Conservation (phyloP, 2,329 filamentous ascomycete genomes). For the Alternaria sp. region DNA sequence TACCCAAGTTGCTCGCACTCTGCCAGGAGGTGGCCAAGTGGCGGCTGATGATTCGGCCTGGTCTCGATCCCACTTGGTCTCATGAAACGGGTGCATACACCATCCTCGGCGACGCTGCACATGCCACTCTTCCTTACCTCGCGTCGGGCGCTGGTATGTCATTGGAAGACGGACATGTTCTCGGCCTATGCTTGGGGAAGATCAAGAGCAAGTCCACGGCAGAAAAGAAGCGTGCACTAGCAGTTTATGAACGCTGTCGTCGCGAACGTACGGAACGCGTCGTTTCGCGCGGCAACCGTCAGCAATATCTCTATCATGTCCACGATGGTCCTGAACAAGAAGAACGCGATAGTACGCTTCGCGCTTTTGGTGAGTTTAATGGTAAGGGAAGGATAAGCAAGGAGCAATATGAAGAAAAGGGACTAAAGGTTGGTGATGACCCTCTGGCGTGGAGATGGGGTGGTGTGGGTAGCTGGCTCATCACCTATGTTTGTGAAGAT, state of each 20-base stretch:
- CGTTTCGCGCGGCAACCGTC: conserved; percentile 64
- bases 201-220: conserved; percentile 49
- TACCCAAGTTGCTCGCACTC: conserved; percentile 61
- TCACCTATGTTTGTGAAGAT: conserved; percentile 44
- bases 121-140: conserved; percentile 69
- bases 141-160: conserved; percentile 66
- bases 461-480: conserved; percentile 44
- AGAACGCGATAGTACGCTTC: conserved; percentile 55
- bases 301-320: conserved; percentile 68
- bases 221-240: conserved; percentile 47
- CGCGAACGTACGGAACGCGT: conserved; percentile 65
- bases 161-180: conserved; percentile 65
- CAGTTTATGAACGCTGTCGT: conserved; percentile 64
- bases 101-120: conserved; percentile 68
- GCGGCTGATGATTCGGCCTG: conserved; percentile 63
- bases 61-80: conserved; percentile 62
- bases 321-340: conserved; percentile 64
- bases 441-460: conserved; percentile 48
- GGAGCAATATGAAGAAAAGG: conserved; percentile 24
- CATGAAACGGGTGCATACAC: conserved; percentile 63
- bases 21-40: conserved; percentile 67
- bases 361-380: conserved; percentile 37
- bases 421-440: conserved; percentile 35
- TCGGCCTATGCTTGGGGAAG: conserved; percentile 61
- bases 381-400: conserved; percentile 29